These are phyloP conservation scores for Aphanomyces stellatus DNA, from an alignment of 352 stramenopile genomes.

Conservation along the genomic window DNA sequence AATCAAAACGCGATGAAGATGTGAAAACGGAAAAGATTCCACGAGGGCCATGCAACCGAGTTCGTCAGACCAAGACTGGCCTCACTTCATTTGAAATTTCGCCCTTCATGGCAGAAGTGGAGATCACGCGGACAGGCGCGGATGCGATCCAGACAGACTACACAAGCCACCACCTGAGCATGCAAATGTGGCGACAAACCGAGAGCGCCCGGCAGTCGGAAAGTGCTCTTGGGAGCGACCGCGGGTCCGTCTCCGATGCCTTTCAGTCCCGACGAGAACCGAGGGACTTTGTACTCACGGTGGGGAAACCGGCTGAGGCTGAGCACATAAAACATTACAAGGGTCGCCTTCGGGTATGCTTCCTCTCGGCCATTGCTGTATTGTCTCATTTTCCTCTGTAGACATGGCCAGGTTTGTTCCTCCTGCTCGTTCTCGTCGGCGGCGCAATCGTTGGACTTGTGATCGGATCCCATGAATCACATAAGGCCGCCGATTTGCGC, in stretches of 20 bases:
- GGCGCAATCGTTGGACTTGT: slow-evolving; percentile 40
- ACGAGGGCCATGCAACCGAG: too few relatives aligned
- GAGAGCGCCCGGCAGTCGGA: too few relatives aligned
- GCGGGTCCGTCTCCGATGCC: neutral
- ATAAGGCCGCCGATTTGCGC: slow-evolving; percentile 22
- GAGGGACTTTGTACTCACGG: neutral
- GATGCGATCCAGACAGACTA: neutral
- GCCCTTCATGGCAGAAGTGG: too few relatives aligned
- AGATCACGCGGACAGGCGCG: neutral
- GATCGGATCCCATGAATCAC: slow-evolving; percentile 30
- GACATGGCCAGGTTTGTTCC: slow-evolving; percentile 49
- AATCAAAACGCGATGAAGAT: too few relatives aligned
- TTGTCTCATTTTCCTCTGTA: slow-evolving; percentile 19
- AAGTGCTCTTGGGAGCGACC: too few relatives aligned
- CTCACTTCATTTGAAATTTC: too few relatives aligned
- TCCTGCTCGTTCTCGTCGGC: slow-evolving; percentile 37
- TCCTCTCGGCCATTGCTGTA: neutral
- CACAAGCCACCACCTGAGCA: neutral
- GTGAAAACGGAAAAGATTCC: too few relatives aligned
- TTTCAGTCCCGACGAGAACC: neutral
- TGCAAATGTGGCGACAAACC: slow-evolving; percentile 3
- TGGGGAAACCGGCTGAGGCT: neutral
- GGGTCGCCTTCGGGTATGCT: slow-evolving; percentile 43
- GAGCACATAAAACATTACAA: slow-evolving; percentile 45
- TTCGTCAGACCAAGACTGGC: neutral